Base-by-base conservation (phyloP, 2,329 filamentous ascomycete genomes). In the Fusarium sulawesiense region DNA sequence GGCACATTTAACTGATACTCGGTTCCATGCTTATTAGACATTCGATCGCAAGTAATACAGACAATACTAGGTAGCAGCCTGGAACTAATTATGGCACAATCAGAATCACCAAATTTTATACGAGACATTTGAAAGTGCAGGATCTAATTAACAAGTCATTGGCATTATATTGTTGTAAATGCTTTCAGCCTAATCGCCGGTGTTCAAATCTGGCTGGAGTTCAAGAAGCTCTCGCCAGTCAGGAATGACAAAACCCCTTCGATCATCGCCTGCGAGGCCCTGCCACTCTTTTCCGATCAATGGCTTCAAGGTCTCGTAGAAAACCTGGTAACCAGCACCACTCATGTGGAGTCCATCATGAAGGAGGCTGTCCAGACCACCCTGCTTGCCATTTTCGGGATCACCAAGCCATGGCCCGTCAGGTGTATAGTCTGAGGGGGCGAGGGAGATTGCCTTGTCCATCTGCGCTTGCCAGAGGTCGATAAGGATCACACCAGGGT, bases 381-480 rank as follows among this genome's bases (percentile, higher is more conserved):
- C 87, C 50, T 82, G 80, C 71, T 83, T 80, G 25, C 86, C 85
- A 59, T 83, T 82, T 68, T 83, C 81, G 3, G 81, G 82, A 27
- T 86, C 84, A 4, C 87, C 87, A 32, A 88, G 81, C 73, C 80
- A 78, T 18, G 82, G 81, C 9, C 82, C 82, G 7, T 79, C 82
- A 47, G 79, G 80, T 46, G 87, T 82, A 56, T 89, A 85, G 75
- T 89, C 91, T 50, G 85, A 81, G 72, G 77, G 88, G 77, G 79
- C 87, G 80, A 80, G 88, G 77, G 78, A 85, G 78, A 79, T 88
- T 82, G 79, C 94, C 86, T 87, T 84, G 58, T 88, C 84, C 89
- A 97, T 93, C 73, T 98, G 86, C 0, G 88, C 89, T 65, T 88
- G 86, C 89, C 93, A 97, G 3, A 98, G 85, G 79, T 98, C 93